Evolutionary conservation across 805 yeast genomes (phyloP).

Genomic region (Candida dendrica): DNA sequence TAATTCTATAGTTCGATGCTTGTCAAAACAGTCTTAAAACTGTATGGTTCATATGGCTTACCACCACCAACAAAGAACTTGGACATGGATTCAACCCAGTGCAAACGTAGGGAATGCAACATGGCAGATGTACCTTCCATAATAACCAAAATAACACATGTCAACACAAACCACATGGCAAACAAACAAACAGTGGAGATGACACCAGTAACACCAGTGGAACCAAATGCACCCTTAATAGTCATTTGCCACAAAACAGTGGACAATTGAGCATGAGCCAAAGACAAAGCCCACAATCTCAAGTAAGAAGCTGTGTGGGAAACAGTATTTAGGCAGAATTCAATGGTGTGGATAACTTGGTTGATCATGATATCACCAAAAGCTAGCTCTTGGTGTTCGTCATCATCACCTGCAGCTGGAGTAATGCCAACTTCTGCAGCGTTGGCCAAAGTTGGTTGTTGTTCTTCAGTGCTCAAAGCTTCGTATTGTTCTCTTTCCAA

Average conservation of each 20-base stretch:
- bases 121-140: slow-evolving; percentile 99
- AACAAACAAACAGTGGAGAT: slow-evolving; percentile 70
- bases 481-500: slow-evolving; percentile 24
- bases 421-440: slow-evolving; percentile 38
- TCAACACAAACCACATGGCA: slow-evolving; percentile 90
- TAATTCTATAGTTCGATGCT: slow-evolving; percentile 7
- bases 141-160: slow-evolving; percentile 83
- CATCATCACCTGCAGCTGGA: slow-evolving; percentile 32
- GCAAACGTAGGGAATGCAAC: slow-evolving; percentile 95
- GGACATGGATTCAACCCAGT: slow-evolving; percentile 99
- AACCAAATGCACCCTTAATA: slow-evolving; percentile 61
- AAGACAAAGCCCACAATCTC: slow-evolving; percentile 95
- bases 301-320: slow-evolving; percentile 97
- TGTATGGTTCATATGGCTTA: slow-evolving; percentile 76
- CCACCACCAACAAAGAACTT: slow-evolving; percentile 98
- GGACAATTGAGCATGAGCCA: slow-evolving; percentile 96
- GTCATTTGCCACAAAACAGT: slow-evolving; percentile 97
- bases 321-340: slow-evolving; percentile 94
- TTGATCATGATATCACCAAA: slow-evolving; percentile 96
- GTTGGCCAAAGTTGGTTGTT: slow-evolving; percentile 61
- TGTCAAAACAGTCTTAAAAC: slow-evolving; percentile 36
- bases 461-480: slow-evolving; percentile 34
- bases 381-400: slow-evolving; percentile 48
- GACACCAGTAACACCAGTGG: slow-evolving; percentile 58
- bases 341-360: slow-evolving; percentile 97